These are phyloP conservation scores for Sextonia rubra DNA, from an alignment of 164 flowering plant genomes.

Conservation along the genomic window DNA sequence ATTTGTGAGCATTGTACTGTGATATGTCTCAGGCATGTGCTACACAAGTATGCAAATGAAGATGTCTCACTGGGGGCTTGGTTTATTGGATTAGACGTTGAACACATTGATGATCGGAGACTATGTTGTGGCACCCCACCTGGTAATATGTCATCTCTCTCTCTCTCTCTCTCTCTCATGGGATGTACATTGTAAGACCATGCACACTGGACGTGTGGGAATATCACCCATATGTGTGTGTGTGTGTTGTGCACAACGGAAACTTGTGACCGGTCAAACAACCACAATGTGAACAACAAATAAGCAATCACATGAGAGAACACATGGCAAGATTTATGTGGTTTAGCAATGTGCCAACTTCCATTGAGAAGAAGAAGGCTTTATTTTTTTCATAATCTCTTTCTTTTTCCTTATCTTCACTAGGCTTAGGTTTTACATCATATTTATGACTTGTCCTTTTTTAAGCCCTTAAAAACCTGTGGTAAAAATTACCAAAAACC, in stretches of 20 bases:
- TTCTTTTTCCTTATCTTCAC: too few relatives aligned
- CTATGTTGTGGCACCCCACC: slow-evolving; percentile 95
- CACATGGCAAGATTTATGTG: neutral
- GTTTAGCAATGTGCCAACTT: too few relatives aligned
- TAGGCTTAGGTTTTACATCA: too few relatives aligned
- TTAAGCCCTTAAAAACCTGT: too few relatives aligned
- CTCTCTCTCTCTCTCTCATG: too few relatives aligned
- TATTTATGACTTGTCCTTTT: too few relatives aligned
- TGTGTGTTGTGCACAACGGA: neutral
- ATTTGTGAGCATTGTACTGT: neutral
- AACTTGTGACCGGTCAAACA: neutral
- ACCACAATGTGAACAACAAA: neutral
- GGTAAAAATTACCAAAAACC: too few relatives aligned
- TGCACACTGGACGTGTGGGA: neutral
- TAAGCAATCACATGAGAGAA: neutral
- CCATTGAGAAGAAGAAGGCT: too few relatives aligned
- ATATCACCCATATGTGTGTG: too few relatives aligned
- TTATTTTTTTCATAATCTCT: too few relatives aligned
- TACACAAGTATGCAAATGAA: slow-evolving; percentile 87
- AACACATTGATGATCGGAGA: slow-evolving; percentile 85
- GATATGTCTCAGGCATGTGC: slow-evolving; percentile 55
- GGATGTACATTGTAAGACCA: neutral
- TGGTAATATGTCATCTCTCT: slow-evolving; percentile 33
- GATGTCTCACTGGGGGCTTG: slow-evolving; percentile 95
- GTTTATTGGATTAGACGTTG: slow-evolving; percentile 92